Evolutionary conservation across 1,284 basidiomycete genomes (phyloP).

Genomic region (Abortiporus biennis): DNA sequence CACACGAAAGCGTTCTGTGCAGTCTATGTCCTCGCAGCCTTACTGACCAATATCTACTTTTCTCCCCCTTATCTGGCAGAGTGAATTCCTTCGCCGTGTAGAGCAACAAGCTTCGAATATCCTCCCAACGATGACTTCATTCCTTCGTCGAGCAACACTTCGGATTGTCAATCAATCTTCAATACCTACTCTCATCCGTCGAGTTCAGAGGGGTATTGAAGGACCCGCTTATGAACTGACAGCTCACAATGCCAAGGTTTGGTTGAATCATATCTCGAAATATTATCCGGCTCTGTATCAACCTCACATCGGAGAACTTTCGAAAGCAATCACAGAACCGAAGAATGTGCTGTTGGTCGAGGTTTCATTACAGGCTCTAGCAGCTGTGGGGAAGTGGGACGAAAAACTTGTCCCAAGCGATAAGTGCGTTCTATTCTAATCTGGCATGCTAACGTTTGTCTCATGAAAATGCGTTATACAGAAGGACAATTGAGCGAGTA

Average conservation of each 20-base stretch:
- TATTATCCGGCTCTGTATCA: conserved; percentile 71
- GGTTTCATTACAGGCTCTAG: conserved; percentile 70
- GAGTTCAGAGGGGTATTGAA: conserved; percentile 44
- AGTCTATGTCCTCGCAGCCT: not conserved
- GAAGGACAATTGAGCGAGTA: conserved; percentile 65
- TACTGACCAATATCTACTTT: conserved; percentile 1
- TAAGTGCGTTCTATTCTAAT: conserved; percentile 52
- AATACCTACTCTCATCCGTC: conserved; percentile 73
- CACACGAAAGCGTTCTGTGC: not conserved
- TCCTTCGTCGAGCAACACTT: conserved; percentile 71
- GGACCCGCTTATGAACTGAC: conserved; percentile 28
- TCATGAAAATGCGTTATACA: no score
- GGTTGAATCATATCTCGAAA: conserved; percentile 71
- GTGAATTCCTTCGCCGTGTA: conserved; percentile 72
- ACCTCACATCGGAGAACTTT: conserved; percentile 69
- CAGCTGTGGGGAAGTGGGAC: conserved; percentile 60
- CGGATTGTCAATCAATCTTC: conserved; percentile 82
- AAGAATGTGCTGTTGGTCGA: conserved; percentile 57
- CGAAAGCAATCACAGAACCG: conserved; percentile 64
- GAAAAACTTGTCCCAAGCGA: conserved; percentile 52
- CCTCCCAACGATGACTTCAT: conserved; percentile 62
- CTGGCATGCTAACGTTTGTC: no score
- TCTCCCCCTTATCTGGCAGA: conserved; percentile 30
- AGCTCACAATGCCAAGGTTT: conserved; percentile 40
- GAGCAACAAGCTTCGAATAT: conserved; percentile 64